Evolutionary conservation across 2,329 filamentous ascomycete species (phyloP).

Genomic region (Colletotrichum sp.): DNA sequence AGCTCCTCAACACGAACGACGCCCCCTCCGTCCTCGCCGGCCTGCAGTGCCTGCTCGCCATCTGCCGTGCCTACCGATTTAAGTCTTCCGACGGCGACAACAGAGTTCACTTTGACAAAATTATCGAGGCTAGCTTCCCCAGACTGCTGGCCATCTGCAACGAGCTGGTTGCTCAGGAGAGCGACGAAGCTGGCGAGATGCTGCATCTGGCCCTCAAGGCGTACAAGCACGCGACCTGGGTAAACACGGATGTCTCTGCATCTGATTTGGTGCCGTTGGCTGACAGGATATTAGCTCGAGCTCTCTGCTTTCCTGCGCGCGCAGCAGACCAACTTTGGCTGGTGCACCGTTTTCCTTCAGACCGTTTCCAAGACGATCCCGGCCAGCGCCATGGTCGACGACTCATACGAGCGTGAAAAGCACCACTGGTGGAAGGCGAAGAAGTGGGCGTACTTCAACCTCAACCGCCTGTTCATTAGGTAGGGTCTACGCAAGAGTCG

Average conservation of each 20-base stretch:
- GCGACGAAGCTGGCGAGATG: conserved; percentile 95
- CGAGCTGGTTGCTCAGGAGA: conserved; percentile 87
- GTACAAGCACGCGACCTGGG: conserved; percentile 98
- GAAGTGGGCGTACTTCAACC: conserved; percentile 98
- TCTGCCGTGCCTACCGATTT: conserved; percentile 95
- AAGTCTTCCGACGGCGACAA: conserved; percentile 79
- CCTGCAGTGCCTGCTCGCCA: conserved; percentile 89
- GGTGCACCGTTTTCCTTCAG: conserved; percentile 94
- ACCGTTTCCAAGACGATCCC: conserved; percentile 88
- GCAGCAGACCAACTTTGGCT: conserved; percentile 85
- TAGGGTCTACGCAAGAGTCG: conserved; percentile 41
- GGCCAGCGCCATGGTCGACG: conserved; percentile 76
- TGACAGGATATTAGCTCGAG: conserved; percentile 71
- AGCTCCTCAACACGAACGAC: conserved; percentile 86
- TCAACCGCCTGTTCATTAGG: conserved; percentile 95
- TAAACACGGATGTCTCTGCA: conserved; percentile 37
- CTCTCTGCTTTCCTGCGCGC: conserved; percentile 79
- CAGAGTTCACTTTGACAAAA: conserved; percentile 88
- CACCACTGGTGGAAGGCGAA: conserved; percentile 99
- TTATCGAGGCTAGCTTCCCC: conserved; percentile 90
- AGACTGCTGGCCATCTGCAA: conserved; percentile 86
- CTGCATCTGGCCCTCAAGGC: conserved; percentile 92
- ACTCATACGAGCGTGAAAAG: conserved; percentile 82
- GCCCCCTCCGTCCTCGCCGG: conserved; percentile 89
- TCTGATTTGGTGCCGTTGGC: neutral